phyloP scores from a whole-genome alignment of 2,329 filamentous ascomycete species.

The Pseudophaeomoniella oleicola region DNA sequence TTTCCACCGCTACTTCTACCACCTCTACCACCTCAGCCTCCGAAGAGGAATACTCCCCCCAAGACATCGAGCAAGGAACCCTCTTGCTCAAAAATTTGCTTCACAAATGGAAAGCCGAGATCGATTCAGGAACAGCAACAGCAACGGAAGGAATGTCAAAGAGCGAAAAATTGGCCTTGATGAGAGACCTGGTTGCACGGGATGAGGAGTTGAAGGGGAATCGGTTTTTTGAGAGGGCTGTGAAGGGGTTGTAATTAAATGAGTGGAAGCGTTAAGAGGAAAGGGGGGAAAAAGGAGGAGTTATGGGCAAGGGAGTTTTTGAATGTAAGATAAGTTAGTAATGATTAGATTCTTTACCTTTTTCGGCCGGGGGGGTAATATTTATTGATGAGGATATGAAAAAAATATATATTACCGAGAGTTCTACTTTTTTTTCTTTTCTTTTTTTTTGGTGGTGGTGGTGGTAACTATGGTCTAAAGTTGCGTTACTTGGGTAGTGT shows the following conservation, averaged over 20 bases:
- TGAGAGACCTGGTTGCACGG: slow-evolving; percentile 64
- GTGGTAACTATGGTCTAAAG: no score
- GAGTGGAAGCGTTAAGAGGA: no score
- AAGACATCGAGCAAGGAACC: slow-evolving; percentile 83
- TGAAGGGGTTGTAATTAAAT: slow-evolving; percentile 28
- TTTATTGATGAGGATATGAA: no score
- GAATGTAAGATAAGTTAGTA: no score
- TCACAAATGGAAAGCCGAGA: slow-evolving; percentile 65
- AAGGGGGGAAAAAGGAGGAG: no score
- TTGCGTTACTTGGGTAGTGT: no score
- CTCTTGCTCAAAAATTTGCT: slow-evolving; percentile 71
- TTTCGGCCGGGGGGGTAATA: no score
- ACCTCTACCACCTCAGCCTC: slow-evolving; percentile 21
- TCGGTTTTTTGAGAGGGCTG: slow-evolving; percentile 32
- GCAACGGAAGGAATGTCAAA: slow-evolving; percentile 38
- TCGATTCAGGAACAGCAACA: slow-evolving; percentile 45
- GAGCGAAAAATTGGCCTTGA: slow-evolving; percentile 61
- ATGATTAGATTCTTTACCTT: no score
- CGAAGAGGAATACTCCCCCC: slow-evolving; percentile 52
- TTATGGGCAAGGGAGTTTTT: no score
- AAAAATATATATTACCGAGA: no score
- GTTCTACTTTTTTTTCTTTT: no score
- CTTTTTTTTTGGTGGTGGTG: no score
- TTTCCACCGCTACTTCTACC: slow-evolving; percentile 40
- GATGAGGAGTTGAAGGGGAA: slow-evolving; percentile 52